Percentiles rank a stretch among this genome's conserved stretches.
phyloP scores from a whole-genome alignment of 495 filamentous ascomycete species.

The Daldinia grandis region DNA sequence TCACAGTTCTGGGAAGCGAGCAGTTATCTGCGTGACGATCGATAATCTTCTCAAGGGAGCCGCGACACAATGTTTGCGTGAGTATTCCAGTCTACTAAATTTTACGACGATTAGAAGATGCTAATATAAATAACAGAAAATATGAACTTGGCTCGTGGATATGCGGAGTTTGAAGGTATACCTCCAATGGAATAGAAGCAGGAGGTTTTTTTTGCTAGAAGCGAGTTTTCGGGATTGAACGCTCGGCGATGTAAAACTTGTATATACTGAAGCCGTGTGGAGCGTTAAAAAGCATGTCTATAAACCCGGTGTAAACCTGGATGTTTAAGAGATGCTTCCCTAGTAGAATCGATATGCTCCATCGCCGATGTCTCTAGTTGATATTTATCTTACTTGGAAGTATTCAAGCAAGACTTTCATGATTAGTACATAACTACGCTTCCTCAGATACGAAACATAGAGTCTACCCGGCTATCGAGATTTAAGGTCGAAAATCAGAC shows the following conservation, averaged over 20 bases:
- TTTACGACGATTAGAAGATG: constrained; percentile 1
- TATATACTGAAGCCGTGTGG: constrained; percentile 23
- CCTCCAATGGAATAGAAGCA: constrained; percentile 37
- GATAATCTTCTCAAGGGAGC: constrained; percentile 98
- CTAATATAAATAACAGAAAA: constrained; percentile 70
- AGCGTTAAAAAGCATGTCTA: constrained; percentile 24
- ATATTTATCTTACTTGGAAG: too few relatives aligned
- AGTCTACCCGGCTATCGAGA: background rate
- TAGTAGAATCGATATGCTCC: background rate
- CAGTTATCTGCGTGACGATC: constrained; percentile 96
- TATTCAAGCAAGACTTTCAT: too few relatives aligned
- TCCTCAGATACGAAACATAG: background rate
- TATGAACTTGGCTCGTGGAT: constrained; percentile 95
- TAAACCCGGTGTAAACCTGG: background rate
- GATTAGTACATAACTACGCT: background rate
- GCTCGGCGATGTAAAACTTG: constrained; percentile 26
- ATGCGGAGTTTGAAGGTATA: constrained; percentile 56
- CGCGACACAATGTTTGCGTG: constrained; percentile 93
- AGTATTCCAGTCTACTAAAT: constrained; percentile 47
- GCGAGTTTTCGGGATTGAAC: constrained; percentile 23
- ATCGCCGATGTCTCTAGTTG: background rate
- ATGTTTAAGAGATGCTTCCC: background rate
- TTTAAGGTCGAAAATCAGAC: background rate
- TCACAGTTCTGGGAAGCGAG: constrained; percentile 84
- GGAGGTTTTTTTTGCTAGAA: background rate